Base-by-base conservation (phyloP, 768 basidiomycete genomes). In the Mycena vulgaris region DNA sequence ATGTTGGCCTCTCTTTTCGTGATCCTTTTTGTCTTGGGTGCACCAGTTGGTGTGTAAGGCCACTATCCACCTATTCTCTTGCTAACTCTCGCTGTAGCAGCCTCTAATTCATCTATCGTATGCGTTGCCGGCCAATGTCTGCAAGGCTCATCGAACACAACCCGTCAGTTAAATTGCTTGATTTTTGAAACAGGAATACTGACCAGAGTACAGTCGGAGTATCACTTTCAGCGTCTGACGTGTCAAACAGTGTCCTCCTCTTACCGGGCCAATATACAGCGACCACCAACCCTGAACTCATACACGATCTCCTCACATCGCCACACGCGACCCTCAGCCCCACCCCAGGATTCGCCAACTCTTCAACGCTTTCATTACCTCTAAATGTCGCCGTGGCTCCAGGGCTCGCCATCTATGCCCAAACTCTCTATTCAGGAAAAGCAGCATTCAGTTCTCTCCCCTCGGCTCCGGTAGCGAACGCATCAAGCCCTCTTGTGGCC, bases 61-160 rank as follows among this genome's bases (percentile, higher is more conserved):
- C 23, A 33, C 4, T 27, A 4, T 48, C 13, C 11, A 28, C 9
- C 19, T 16, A 37, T 33, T 17, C 9, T n/a, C 23, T 3, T 11
- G 6, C 52, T 53, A 31, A 60, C 21, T 10, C 25, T 27, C 13
- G 19, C n/a, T 5, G 45, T 25, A 49, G 48, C 49, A 51, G 69
- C 69, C 27, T 70, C 64, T 37, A 70, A 70, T 59, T 70, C 90
- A 40, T 82, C 84, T 76, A 89, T 95, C 65, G 85, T 95, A 70
- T 95, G 94, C 86, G 84, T 93, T 93, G 92, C 94, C 78, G 94
- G 94, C 74, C 93, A 95, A 92, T 95, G 94, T 84, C 82, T 95
- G 65, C 87, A 94, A 80, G 94, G 94, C 66, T 88, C 82, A 80
- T 89, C 92, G 35, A 95, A 95, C 77, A 88, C 86, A 27, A 92